Evolutionary conservation across 805 yeast genomes (phyloP).

Genomic region (Hanseniaspora mollemarum): DNA sequence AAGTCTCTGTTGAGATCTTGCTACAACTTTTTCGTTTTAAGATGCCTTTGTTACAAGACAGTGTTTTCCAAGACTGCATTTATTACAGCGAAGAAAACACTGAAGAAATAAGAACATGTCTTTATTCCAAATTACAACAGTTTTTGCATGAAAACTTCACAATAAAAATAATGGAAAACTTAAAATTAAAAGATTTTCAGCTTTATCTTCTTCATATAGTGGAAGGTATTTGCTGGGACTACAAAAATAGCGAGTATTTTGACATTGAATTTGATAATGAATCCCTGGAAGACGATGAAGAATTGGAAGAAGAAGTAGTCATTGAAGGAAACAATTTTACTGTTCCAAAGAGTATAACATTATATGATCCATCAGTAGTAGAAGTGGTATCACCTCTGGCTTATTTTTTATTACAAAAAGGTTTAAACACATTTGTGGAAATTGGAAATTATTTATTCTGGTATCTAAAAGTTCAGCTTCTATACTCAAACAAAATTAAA

Average conservation of each 20-base stretch:
- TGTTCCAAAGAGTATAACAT: conserved; percentile 13
- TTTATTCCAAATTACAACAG: conserved; percentile 3
- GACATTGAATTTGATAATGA: conserved; percentile 29
- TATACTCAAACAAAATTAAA: conserved; percentile 1
- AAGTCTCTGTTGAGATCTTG: conserved; percentile 7
- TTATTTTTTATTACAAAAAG: conserved; percentile 61
- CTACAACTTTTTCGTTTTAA: conserved; percentile 6
- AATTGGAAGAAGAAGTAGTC: conserved; percentile 6
- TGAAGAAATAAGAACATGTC: not conserved
- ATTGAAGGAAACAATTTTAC: conserved; percentile 11
- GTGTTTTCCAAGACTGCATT: conserved; percentile 10
- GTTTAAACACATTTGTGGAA: conserved; percentile 44
- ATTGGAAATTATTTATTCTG: conserved; percentile 81
- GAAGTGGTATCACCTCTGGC: conserved; percentile 48
- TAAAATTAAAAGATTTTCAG: conserved; percentile 3
- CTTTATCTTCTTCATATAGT: conserved; percentile 11
- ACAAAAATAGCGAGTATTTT: conserved; percentile 29
- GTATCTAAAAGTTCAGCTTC: conserved; percentile 72
- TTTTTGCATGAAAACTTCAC: conserved; percentile 10
- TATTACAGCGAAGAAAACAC: conserved; percentile 14
- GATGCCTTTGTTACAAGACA: not conserved
- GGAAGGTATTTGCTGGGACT: conserved; percentile 5
- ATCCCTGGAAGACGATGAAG: not conserved
- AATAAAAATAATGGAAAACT: not conserved
- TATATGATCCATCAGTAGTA: conserved; percentile 23